Base-by-base conservation (phyloP, 352 stramenopile genomes). In the Aphanomyces stellatus region DNA sequence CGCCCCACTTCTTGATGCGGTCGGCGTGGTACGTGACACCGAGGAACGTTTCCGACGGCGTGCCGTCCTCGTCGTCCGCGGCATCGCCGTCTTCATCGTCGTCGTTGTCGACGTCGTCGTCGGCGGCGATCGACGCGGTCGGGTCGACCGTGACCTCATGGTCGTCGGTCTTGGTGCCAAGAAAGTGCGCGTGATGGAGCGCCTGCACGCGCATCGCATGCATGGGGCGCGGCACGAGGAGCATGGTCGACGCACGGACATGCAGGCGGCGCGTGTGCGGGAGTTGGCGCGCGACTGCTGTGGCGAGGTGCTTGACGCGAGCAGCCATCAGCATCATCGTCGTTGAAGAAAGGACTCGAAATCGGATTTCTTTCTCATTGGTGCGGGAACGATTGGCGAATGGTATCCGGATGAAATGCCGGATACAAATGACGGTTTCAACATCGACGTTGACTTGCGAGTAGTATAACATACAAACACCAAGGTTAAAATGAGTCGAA, bases 1-100 rank as follows among this genome's bases (percentile, higher is more conserved):
- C 83, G 69, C 77, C 88, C 73, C 88, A 91, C 70, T 91, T 91
- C 68, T 93, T 93, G 43, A 92, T 77, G n/a, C 87, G 88, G 8
- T 69, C 53, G 8, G 70, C 73, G 66, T 90, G 74, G 70, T 82
- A 92, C 13, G 76, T 75, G 13, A 93, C 80, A 56, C 85, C 85
- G 46, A 90, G 72, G 73, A 51, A 69, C 7, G n/a, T 8, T n/a
- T 63, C 61, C 8, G 72, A 71, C 48, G 73, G 62, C 24, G 73
- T 68, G 8, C 65, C 71, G 0, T 76, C 71, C 0, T 72, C 68
- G 1, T 70, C 64, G 0, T 73, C 48, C 1, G 72, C 59, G 2
- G 74, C 64, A 8, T 76, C 63, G 0, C 73, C 69, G 2, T 70
- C 49, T 4, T 71, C 56, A 1, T 74, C 69, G 2, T 66, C 62